These are phyloP conservation scores for Beauveria caledonica DNA, from an alignment of 2,329 filamentous ascomycete genomes.

Conservation along the genomic window DNA sequence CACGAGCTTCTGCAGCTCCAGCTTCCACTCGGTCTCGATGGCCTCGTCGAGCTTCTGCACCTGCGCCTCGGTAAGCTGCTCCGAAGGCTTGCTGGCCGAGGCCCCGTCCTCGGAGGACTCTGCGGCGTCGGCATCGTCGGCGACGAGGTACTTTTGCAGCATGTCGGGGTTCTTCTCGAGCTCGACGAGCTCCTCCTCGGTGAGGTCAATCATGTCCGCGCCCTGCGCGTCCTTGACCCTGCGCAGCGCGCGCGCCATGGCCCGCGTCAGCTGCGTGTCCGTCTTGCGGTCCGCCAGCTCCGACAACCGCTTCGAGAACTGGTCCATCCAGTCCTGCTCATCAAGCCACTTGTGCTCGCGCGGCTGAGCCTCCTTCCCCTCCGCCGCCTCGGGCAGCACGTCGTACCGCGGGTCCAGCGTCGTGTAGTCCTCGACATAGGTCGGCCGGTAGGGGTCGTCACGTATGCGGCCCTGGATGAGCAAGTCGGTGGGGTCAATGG, in stretches of 20 bases:
- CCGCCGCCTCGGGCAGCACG: slow-evolving; percentile 43
- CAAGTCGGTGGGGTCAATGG: slow-evolving; percentile 67
- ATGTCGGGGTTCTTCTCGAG: slow-evolving; percentile 32
- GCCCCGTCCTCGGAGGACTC: slow-evolving; percentile 15
- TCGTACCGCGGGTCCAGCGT: slow-evolving; percentile 72
- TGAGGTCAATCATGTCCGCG: slow-evolving; percentile 39
- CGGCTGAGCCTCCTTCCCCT: slow-evolving; percentile 31
- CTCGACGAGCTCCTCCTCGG: slow-evolving; percentile 38
- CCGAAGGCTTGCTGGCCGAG: slow-evolving; percentile 14
- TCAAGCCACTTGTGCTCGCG: slow-evolving; percentile 50
- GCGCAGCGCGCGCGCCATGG: slow-evolving; percentile 34
- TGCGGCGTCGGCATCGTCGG: slow-evolving; percentile 20
- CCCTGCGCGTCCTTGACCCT: slow-evolving; percentile 34
- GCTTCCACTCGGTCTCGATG: slow-evolving; percentile 27
- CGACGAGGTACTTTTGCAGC: slow-evolving; percentile 29
- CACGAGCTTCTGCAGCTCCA: slow-evolving; percentile 29
- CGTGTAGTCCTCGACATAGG: slow-evolving; percentile 78
- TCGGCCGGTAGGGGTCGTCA: slow-evolving; percentile 61
- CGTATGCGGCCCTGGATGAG: slow-evolving; percentile 64
- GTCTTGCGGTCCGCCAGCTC: slow-evolving; percentile 34
- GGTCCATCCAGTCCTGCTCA: slow-evolving; percentile 48
- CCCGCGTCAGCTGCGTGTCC: slow-evolving; percentile 32
- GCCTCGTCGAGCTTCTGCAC: slow-evolving; percentile 30
- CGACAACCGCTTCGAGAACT: slow-evolving; percentile 44
- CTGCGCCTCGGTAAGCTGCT: slow-evolving; percentile 26